These are phyloP conservation scores for Silene coronaria DNA, from an alignment of 179 eudicot species.

Conservation along the genomic window DNA sequence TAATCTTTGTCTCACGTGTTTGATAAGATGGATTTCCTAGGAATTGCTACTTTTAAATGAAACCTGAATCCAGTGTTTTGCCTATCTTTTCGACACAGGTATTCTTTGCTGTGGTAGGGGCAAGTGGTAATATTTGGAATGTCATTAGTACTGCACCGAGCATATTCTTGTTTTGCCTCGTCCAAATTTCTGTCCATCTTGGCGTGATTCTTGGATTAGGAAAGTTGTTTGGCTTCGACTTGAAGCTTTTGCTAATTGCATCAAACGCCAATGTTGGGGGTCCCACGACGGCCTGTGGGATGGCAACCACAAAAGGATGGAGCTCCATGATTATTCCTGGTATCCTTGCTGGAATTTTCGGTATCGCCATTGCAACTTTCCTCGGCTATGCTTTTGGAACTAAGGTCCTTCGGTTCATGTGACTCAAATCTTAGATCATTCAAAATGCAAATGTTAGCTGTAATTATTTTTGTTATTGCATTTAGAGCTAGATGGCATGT, in stretches of 20 bases:
- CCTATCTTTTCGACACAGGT: slow-evolving; percentile 32
- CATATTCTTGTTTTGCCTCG: slow-evolving; percentile 60
- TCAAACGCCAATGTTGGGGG: slow-evolving; percentile 90
- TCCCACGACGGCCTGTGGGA: slow-evolving; percentile 95
- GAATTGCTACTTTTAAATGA: neutral
- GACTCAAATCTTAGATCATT: neutral
- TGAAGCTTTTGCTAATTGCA: slow-evolving; percentile 59
- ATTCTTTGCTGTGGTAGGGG: slow-evolving; percentile 76
- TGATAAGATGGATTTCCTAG: neutral
- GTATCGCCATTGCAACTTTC: slow-evolving; percentile 80
- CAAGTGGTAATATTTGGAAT: slow-evolving; percentile 64
- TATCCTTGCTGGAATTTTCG: slow-evolving; percentile 80
- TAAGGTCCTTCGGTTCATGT: slow-evolving; percentile 51
- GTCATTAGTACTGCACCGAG: slow-evolving; percentile 74
- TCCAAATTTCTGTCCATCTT: slow-evolving; percentile 67
- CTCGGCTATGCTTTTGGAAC: slow-evolving; percentile 67
- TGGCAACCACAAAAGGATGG: slow-evolving; percentile 95
- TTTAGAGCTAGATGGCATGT: neutral
- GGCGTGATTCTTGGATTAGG: slow-evolving; percentile 63
- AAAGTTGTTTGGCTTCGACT: slow-evolving; percentile 52
- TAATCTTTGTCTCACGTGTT: neutral
- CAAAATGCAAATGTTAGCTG: neutral
- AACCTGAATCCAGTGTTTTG: slow-evolving; percentile 13
- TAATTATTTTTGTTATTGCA: neutral
- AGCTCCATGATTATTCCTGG: slow-evolving; percentile 64